Conservation (phyloP, 768 basidiomycete species). For the Udeniomyces megalosporus region DNA sequence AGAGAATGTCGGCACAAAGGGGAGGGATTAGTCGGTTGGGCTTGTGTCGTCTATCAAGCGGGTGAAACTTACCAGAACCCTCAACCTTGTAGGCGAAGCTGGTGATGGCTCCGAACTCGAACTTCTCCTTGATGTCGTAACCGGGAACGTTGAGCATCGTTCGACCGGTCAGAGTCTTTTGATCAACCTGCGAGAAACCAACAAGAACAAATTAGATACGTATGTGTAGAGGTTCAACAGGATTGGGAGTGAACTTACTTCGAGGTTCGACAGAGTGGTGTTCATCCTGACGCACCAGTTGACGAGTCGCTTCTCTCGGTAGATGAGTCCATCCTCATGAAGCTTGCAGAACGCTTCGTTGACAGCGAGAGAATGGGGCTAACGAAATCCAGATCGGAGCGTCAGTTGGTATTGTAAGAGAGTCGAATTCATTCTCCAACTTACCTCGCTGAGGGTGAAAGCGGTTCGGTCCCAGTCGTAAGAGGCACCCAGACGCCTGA, state of each 20-base stretch:
- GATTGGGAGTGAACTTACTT: conserved; percentile 38
- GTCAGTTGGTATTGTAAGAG: too few relatives aligned
- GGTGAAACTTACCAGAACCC: conserved; percentile 50
- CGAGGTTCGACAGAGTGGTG: conserved; percentile 93
- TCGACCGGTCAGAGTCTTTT: conserved; percentile 68
- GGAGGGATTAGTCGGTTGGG: neutral
- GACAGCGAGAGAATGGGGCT: conserved; percentile 66
- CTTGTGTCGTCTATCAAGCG: neutral
- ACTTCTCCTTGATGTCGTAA: conserved; percentile 84
- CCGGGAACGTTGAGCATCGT: conserved; percentile 82
- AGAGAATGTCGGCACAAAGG: conserved; percentile 20
- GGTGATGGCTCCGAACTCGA: conserved; percentile 91
- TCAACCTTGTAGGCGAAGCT: conserved; percentile 92
- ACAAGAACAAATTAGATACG: neutral
- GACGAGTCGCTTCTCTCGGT: conserved; percentile 89
- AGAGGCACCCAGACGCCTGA: conserved; percentile 74
- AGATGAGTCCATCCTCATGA: conserved; percentile 79
- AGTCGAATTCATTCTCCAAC: conserved; percentile 38
- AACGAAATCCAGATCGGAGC: too few relatives aligned
- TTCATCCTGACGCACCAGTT: conserved; percentile 96
- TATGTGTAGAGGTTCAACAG: neutral
- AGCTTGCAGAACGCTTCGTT: conserved; percentile 77
- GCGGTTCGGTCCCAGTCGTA: conserved; percentile 89
- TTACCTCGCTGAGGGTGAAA: conserved; percentile 64
- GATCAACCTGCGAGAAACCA: conserved; percentile 51